Percentiles rank a stretch among this genome's conserved stretches.
Evolutionary conservation across 768 basidiomycete genomes (phyloP).

Genomic region (Russula vinacea): DNA sequence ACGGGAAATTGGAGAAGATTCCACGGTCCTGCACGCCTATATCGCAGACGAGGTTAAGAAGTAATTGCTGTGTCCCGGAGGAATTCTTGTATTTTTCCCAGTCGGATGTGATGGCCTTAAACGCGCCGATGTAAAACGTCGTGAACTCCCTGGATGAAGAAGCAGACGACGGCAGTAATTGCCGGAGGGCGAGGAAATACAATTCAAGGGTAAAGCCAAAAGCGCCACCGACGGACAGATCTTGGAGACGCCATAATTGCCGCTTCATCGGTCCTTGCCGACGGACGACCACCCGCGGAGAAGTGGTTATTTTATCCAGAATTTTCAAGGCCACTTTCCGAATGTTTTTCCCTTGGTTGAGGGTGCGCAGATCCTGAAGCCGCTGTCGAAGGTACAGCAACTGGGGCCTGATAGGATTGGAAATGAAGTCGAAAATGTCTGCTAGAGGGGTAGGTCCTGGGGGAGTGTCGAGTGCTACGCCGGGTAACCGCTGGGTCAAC

Average conservation of each 20-base stretch:
- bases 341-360: not conserved
- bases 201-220: constrained; percentile 8
- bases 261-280: not conserved
- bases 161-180: not conserved
- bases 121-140: not conserved
- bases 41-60: constrained; percentile 13
- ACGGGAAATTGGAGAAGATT: not conserved
- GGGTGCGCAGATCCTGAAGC: not conserved
- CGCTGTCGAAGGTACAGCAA: not conserved
- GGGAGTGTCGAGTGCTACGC: constrained; percentile 1
- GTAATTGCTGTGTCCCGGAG: not conserved
- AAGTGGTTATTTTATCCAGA: not conserved
- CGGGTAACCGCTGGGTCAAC: constrained; percentile 13
- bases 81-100: not conserved
- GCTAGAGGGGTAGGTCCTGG: not conserved
- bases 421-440: not conserved
- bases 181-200: not conserved
- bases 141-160: not conserved
- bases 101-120: constrained; percentile 8
- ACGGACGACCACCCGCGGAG: not conserved
- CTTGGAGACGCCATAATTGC: constrained; percentile 10
- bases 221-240: not conserved
- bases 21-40: not conserved
- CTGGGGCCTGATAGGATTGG: not conserved
- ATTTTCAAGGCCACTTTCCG: not conserved